Percentiles rank a stretch among this genome's conserved stretches.
Evolutionary conservation across 2,329 filamentous ascomycete genomes (phyloP).

Genomic region (Colletotrichum godetiae): DNA sequence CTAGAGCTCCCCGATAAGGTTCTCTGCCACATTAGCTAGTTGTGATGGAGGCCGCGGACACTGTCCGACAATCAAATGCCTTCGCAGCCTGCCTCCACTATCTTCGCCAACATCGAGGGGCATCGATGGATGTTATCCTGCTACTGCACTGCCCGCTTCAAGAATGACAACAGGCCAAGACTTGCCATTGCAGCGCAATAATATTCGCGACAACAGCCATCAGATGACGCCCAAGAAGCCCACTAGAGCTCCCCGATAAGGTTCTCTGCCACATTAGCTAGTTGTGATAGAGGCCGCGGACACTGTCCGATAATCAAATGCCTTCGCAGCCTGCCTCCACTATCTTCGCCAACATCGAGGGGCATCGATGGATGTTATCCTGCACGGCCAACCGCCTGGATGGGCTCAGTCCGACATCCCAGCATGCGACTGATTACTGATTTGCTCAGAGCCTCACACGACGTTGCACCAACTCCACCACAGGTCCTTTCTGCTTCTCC

Average conservation of each 20-base stretch:
- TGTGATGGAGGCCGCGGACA: not conserved
- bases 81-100: not conserved
- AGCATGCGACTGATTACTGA: conserved; percentile 9
- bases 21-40: not conserved
- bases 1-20: not conserved
- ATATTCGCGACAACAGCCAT: not conserved
- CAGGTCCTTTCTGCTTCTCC: not conserved
- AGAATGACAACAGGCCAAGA: not conserved
- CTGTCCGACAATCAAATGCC: not conserved
- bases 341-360: not conserved
- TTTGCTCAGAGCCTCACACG: not conserved
- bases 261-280: not conserved
- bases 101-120: not conserved
- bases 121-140: not conserved
- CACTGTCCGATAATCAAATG: not conserved
- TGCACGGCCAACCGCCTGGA: not conserved
- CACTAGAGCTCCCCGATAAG: not conserved
- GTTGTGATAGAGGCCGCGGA: not conserved
- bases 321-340: not conserved
- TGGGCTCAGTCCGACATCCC: not conserved
- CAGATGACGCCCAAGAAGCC: not conserved
- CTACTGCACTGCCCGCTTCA: not conserved
- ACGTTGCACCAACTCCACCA: conserved; percentile 11
- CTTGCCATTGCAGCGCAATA: not conserved
- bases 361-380: not conserved